These are phyloP conservation scores for Cubamyces lactineus DNA, from an alignment of 768 basidiomycete genomes.

Conservation along the genomic window DNA sequence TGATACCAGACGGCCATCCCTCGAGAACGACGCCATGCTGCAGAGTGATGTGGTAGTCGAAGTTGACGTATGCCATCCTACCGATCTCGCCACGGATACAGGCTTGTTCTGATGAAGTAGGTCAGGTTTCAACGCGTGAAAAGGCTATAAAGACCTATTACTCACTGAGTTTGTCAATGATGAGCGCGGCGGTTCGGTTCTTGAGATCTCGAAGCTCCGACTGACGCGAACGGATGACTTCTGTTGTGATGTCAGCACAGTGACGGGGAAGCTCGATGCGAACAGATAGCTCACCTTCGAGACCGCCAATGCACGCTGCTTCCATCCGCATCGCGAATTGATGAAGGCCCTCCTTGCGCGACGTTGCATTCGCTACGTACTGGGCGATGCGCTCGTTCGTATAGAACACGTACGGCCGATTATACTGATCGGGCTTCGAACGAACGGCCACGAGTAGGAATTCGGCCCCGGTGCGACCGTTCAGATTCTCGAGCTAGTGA, in stretches of 20 bases:
- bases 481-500: no score
- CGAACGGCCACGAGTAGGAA: conserved; percentile 4
- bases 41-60: conserved; percentile 28
- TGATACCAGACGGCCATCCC: conserved; percentile 27
- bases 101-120: neutral
- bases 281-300: conserved; percentile 2
- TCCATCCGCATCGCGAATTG: conserved; percentile 2
- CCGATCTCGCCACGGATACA: neutral
- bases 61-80: conserved; percentile 29
- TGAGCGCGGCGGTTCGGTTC: neutral
- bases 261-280: neutral
- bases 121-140: neutral
- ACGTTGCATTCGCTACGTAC: no score
- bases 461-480: conserved; percentile 4
- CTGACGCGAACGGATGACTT: neutral
- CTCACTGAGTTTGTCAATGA: conserved; percentile 12
- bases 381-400: no score
- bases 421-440: neutral
- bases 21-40: conserved; percentile 24
- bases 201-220: neutral
- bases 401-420: conserved; percentile 4
- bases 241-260: no score
- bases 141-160: neutral
- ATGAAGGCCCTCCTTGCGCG: neutral
- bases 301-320: neutral